Conservation (phyloP, 192 early-diverging fungal species). For the Kappamyces sp. region DNA sequence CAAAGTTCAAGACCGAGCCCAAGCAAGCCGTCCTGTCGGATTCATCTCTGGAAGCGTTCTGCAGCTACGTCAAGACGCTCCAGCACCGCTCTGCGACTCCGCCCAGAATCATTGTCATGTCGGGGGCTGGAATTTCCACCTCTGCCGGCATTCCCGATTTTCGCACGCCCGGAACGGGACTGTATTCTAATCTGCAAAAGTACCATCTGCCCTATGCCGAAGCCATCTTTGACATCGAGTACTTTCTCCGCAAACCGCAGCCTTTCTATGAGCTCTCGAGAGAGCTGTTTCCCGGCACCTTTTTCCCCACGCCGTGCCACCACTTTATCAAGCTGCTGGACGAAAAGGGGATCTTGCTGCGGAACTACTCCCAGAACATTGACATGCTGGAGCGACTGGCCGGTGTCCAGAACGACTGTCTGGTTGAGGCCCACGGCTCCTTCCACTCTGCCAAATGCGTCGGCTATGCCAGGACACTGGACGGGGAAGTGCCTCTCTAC, state of each 20-base stretch:
- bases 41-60: too few species aligned
- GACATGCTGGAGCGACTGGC: constrained; percentile 88
- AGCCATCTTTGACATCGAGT: constrained; percentile 91
- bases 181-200: constrained; percentile 84
- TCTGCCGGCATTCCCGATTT: constrained; percentile 83
- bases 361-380: constrained; percentile 96
- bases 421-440: constrained; percentile 94
- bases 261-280: constrained; percentile 85
- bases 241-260: constrained; percentile 73
- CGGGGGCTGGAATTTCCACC: constrained; percentile 76
- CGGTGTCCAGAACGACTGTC: constrained; percentile 52
- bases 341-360: constrained; percentile 61
- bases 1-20: too few species aligned
- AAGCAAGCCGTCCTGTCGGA: too few species aligned
- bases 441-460: constrained; percentile 81
- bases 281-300: constrained; percentile 75
- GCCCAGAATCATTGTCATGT: constrained; percentile 81
- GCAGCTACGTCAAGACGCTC: too few species aligned
- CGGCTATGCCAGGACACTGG: too few species aligned
- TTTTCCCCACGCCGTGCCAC: constrained; percentile 76
- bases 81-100: too few species aligned
- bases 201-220: constrained; percentile 90
- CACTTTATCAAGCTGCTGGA: constrained; percentile 78
- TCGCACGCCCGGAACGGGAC: constrained; percentile 81
- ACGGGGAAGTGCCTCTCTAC: too few species aligned